These are phyloP conservation scores for Neurospora discreta DNA, from an alignment of 495 filamentous ascomycete genomes.

Conservation along the genomic window DNA sequence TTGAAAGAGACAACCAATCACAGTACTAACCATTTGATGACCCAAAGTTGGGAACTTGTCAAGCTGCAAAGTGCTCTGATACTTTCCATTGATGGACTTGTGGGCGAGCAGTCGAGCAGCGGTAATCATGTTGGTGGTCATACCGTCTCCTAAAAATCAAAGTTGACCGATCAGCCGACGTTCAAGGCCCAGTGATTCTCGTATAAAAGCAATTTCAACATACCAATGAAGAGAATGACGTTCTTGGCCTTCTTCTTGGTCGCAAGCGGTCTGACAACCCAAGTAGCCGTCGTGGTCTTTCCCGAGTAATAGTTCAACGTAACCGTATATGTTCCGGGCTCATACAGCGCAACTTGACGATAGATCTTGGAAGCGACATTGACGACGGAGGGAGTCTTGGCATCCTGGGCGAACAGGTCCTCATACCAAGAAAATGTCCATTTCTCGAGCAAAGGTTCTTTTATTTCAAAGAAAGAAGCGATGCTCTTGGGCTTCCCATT, in stretches of 20 bases:
- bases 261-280: constrained; percentile 56
- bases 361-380: constrained; percentile 63
- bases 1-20: not conserved
- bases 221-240: constrained; percentile 63
- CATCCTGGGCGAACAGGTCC: constrained; percentile 60
- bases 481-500: constrained; percentile 35
- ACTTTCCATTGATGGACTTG: constrained; percentile 63
- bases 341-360: constrained; percentile 52
- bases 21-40: constrained; percentile 46
- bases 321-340: constrained; percentile 60
- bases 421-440: constrained; percentile 68
- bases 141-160: constrained; percentile 44
- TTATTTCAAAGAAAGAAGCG: constrained; percentile 46
- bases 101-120: constrained; percentile 65
- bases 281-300: constrained; percentile 52
- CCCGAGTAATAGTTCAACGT: constrained; percentile 57
- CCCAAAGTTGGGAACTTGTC: constrained; percentile 64
- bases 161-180: not conserved
- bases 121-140: constrained; percentile 69
- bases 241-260: constrained; percentile 62
- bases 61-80: constrained; percentile 53
- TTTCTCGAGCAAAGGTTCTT: constrained; percentile 46
- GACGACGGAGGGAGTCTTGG: constrained; percentile 49
- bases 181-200: not conserved
- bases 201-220: not conserved